A percentile compares a stretch with the other conserved stretches of the same genome.
Conservation (phyloP, 495 filamentous ascomycete genomes). For the Haplographium delicatum region DNA sequence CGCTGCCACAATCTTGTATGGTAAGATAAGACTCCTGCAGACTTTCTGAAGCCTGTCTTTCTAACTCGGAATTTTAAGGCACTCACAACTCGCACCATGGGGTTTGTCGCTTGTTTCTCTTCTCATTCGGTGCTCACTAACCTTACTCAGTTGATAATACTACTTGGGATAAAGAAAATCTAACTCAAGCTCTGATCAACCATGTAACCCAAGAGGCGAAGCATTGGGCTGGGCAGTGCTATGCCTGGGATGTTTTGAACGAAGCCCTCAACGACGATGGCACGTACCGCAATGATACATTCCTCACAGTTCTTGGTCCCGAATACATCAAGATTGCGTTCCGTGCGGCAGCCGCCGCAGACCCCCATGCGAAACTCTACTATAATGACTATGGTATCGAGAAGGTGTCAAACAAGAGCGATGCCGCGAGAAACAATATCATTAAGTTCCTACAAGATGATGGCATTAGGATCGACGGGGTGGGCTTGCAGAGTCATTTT, state of each 20-base stretch:
- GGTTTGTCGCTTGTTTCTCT: slow-evolving; percentile 27
- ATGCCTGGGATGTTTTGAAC: slow-evolving; percentile 58
- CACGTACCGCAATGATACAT: slow-evolving; percentile 49
- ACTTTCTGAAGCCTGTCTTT: too few relatives aligned
- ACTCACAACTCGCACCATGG: slow-evolving; percentile 55
- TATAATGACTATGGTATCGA: slow-evolving; percentile 71
- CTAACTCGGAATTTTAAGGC: too few relatives aligned
- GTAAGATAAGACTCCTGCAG: too few relatives aligned
- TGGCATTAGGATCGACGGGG: slow-evolving; percentile 56
- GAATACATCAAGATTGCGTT: slow-evolving; percentile 56
- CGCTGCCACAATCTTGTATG: slow-evolving; percentile 60
- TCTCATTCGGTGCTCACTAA: slow-evolving; percentile 2
- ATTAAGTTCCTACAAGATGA: slow-evolving; percentile 48
- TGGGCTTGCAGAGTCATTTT: slow-evolving; percentile 61
- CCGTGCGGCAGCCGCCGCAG: slow-evolving; percentile 39
- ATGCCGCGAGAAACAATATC: slow-evolving; percentile 33
- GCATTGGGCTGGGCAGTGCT: slow-evolving; percentile 52
- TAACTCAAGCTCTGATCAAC: slow-evolving; percentile 45
- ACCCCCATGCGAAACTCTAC: slow-evolving; percentile 58
- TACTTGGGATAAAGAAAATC: slow-evolving; percentile 47
- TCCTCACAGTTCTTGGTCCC: slow-evolving; percentile 51
- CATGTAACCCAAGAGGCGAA: slow-evolving; percentile 48
- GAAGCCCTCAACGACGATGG: slow-evolving; percentile 67
- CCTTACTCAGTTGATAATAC: not conserved
- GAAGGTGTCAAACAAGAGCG: slow-evolving; percentile 41